Evolutionary conservation across 495 filamentous ascomycete genomes (phyloP).

Genomic region (Zalerion maritima): DNA sequence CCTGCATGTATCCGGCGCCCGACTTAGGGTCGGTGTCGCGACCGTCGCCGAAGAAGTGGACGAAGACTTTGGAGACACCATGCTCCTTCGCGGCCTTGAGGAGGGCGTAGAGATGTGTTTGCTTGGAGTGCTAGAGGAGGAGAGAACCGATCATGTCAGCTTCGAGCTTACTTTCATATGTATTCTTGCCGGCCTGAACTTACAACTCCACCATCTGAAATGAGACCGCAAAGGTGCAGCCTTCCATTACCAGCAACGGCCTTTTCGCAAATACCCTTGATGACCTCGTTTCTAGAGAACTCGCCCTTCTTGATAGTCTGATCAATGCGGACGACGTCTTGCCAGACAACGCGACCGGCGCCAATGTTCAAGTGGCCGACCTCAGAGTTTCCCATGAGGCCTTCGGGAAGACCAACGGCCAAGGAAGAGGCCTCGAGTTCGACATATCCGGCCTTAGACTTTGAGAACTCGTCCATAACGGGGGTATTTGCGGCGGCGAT

Average conservation of each 20-base stretch:
- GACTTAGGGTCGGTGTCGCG: conserved; percentile 96
- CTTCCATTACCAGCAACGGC: conserved; percentile 83
- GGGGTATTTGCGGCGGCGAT: conserved; percentile 87
- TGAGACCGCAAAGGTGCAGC: conserved; percentile 76
- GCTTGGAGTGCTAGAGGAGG: conserved; percentile 59
- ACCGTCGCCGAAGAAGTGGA: conserved; percentile 98
- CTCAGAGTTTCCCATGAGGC: conserved; percentile 97
- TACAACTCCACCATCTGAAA: conserved; percentile 88
- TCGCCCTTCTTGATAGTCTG: conserved; percentile 83
- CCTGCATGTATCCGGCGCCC: conserved; percentile 68
- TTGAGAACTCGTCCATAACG: conserved; percentile 72
- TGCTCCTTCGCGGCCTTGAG: conserved; percentile 79
- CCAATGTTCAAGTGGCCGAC: conserved; percentile 98
- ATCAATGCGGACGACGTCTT: conserved; percentile 97
- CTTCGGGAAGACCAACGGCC: conserved; percentile 89
- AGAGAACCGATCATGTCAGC: conserved; percentile 9
- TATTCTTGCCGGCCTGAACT: conserved; percentile 10
- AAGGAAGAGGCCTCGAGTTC: conserved; percentile 91
- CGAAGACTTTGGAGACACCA: conserved; percentile 77
- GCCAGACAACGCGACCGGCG: conserved; percentile 95
- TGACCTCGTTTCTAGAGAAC: conserved; percentile 60
- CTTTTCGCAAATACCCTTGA: conserved; percentile 60
- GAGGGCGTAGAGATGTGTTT: conserved; percentile 77
- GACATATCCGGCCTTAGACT: conserved; percentile 62
- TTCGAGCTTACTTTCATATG: no score